Base-by-base conservation (phyloP, 139 green algal genomes). In the Tetradesmus obliquus region DNA sequence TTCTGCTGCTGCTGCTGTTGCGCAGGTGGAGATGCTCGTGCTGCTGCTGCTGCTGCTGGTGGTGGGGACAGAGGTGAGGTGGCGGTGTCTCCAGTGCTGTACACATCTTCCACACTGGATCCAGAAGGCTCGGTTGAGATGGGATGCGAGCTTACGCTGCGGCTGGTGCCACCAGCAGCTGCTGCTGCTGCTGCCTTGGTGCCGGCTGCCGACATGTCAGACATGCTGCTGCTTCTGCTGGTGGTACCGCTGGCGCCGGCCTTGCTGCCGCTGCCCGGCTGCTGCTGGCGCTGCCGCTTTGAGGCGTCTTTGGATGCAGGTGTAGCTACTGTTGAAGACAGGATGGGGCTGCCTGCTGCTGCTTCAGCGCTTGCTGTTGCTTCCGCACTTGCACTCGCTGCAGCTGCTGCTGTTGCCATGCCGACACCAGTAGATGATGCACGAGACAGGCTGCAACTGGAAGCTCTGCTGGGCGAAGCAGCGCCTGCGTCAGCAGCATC, bases 181-280 rank as follows among this genome's bases (percentile, higher is more conserved):
- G 87, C 53, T 6, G 17, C 83, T 8, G 72, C 84, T 60, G 20
- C 87, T 17, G n/a, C 24, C 19, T 54, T 86, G 20, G 51, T 54
- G 22, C 32, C 81, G 4, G 81, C 51, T 19, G 19, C 53, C 17
- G 32, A 57, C 9, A n/a, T 20, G 60, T 86, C 55, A 55, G n/a
- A 19, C 71, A 55, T 83, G 86, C 69, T 90, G 86, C 69, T 69
- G 69, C 53, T 84, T 22, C 55, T 55, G 53, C 53, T 66, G 53
- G 20, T 71, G 55, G 20, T 87, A 20, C 82, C 20, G 53, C 55
- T 60, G 54, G 3, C 19, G 5, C 53, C 10, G 7, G 45, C 10
- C 45, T 83, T 83, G 86, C 69, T 90, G 86, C 51, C 19, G 53
- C 53, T 84, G 66, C 55, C 19, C 5, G 51, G 45, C 51, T 66